phyloP scores from a whole-genome alignment of 805 yeast genomes.

The Millerozyma miso region DNA sequence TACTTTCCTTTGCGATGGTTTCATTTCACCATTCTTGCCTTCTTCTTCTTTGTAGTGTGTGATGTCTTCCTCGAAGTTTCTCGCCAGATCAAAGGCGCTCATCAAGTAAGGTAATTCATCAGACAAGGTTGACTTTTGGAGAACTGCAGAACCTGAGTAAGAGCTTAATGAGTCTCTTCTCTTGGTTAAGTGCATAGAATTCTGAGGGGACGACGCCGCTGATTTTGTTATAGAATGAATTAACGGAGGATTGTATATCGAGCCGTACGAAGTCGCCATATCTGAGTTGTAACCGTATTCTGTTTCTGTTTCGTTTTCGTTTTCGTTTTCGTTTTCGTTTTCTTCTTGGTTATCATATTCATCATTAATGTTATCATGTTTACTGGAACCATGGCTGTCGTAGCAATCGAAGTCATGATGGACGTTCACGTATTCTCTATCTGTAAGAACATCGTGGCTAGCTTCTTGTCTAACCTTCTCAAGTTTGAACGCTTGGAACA shows the following conservation, averaged over 20 bases:
- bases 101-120: conserved; percentile 65
- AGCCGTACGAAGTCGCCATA: conserved; percentile 15
- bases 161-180: conserved; percentile 27
- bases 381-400: background rate
- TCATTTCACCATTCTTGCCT: conserved; percentile 6
- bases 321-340: background rate
- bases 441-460: background rate
- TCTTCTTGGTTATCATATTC: conserved; percentile 13
- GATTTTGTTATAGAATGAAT: conserved; percentile 38
- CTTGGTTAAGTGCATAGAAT: conserved; percentile 1
- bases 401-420: background rate
- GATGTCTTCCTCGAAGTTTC: conserved; percentile 50
- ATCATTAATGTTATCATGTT: background rate
- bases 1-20: background rate
- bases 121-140: conserved; percentile 50
- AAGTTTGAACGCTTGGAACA: conserved; percentile 55
- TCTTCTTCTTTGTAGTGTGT: conserved; percentile 21
- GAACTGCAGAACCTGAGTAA: conserved; percentile 29
- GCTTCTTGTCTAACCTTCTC: conserved; percentile 25
- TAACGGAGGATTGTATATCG: conserved; percentile 27
- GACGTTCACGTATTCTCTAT: background rate
- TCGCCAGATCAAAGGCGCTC: conserved; percentile 64
- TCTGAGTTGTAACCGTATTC: conserved; percentile 22
- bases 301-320: background rate
- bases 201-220: conserved; percentile 2